phyloP scores from a whole-genome alignment of 2,329 filamentous ascomycete species.

The Trichoderma sp. region DNA sequence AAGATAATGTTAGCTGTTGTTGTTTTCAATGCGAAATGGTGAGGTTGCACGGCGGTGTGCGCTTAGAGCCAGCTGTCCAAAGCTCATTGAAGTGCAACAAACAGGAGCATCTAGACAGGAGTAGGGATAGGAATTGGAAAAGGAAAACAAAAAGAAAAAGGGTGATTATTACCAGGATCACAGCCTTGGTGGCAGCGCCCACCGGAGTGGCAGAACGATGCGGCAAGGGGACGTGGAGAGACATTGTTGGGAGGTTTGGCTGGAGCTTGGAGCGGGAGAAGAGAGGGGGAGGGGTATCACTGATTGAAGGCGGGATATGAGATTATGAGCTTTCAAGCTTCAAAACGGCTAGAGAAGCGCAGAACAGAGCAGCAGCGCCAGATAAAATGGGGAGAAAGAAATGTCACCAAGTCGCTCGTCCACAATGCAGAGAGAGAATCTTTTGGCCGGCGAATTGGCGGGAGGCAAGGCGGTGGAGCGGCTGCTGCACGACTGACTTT shows the following conservation, averaged over 20 bases:
- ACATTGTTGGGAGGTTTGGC: constrained; percentile 38
- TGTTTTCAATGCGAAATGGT: neutral
- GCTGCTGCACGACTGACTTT: constrained; percentile 6
- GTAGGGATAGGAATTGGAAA: neutral
- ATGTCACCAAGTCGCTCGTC: neutral
- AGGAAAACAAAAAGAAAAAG: neutral
- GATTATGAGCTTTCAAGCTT: neutral
- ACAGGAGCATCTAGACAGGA: neutral
- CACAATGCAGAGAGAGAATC: neutral
- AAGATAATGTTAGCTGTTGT: neutral
- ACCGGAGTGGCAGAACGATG: constrained; percentile 45
- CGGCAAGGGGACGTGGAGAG: constrained; percentile 58
- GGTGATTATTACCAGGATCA: constrained; percentile 71
- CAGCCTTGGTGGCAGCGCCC: constrained; percentile 77
- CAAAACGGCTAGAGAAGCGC: neutral
- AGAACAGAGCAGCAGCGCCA: neutral
- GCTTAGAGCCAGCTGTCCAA: neutral
- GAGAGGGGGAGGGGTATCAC: constrained; percentile 13
- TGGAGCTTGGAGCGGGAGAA: neutral
- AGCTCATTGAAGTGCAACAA: constrained; percentile 1
- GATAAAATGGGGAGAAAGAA: neutral
- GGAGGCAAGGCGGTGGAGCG: constrained; percentile 19
- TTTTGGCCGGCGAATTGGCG: constrained; percentile 14
- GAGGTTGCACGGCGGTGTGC: neutral
- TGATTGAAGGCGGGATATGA: neutral